Base-by-base conservation (phyloP, 2,329 filamentous ascomycete genomes). In the Cadophora sp. region DNA sequence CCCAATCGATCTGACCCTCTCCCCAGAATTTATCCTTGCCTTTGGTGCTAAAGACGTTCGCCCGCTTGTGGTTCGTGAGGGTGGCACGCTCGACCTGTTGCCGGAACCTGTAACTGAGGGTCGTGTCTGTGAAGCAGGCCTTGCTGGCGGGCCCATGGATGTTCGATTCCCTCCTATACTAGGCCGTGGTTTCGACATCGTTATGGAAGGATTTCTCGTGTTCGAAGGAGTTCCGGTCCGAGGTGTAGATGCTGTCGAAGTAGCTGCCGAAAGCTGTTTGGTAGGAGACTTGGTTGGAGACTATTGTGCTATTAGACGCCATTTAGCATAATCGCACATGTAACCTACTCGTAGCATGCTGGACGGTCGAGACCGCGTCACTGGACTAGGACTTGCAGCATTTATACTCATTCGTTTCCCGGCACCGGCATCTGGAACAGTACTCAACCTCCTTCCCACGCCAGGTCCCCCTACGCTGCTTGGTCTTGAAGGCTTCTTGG, bases 251-350 rank as follows among this genome's bases (percentile, higher is more conserved):
- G 84, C 79, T 73, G 86, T 89, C 1, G 89, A 86, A 7, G 81
- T 77, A 3, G 81, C 80, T 1, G 88, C 83, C 22, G 80, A 81
- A 46, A 92, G 79, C 74, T 92, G 91, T 77, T 96, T 96, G 3
- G 91, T 92, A 1, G 92, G 92, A 1, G 92, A 94, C 75, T 92
- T 94, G 0, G 87, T 90, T 1, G 92, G 92, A 68, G 91, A 93
- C 89, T 94, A 76, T 50, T 12, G 2, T 46, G 29, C 34, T 5
- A 27, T 53, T 64, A 66, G 37, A 63, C 29, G 64, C 1, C 16
- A 48, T 55, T 16, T 31, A 34, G n/a, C 12, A 27, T 19, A 3
- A 24, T 22, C 5, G 14, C 6, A 16, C 12, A 19, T 24, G 46
- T 66, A 62, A 79, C 86, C 73, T 79, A 89, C 87, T 76, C 87